Conservation (phyloP, 2,329 filamentous ascomycete genomes). For the Didymella sp. region DNA sequence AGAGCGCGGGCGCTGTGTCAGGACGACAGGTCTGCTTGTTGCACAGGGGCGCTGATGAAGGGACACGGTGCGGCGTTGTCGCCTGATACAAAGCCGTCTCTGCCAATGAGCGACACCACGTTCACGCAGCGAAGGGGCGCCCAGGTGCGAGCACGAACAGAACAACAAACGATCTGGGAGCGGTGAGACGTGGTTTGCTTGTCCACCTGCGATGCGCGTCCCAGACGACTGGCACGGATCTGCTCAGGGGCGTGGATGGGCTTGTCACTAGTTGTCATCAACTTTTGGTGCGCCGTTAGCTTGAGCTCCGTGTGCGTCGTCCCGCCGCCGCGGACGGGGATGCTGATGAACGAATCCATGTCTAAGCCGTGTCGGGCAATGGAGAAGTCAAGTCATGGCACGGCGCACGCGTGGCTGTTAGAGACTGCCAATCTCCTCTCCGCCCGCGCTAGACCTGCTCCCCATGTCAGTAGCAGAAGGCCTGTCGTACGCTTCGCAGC, state of each 20-base stretch:
- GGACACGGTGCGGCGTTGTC: slow-evolving; percentile 23
- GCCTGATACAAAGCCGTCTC: slow-evolving; percentile 20
- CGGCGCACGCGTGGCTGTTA: slow-evolving; percentile 20
- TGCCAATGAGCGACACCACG: slow-evolving; percentile 33
- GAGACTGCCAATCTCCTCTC: slow-evolving; percentile 27
- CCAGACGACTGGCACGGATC: slow-evolving; percentile 40
- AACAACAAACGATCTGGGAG: slow-evolving; percentile 21
- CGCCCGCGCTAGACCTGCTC: slow-evolving; percentile 31
- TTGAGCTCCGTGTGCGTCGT: slow-evolving; percentile 40
- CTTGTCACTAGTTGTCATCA: slow-evolving; percentile 28
- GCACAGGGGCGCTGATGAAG: slow-evolving; percentile 30
- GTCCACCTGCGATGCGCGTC: slow-evolving; percentile 20
- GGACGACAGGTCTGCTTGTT: slow-evolving; percentile 26
- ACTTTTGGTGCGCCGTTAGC: slow-evolving; percentile 36
- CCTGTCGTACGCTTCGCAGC: slow-evolving; percentile 32
- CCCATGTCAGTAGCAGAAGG: slow-evolving; percentile 27
- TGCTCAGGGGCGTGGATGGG: slow-evolving; percentile 33
- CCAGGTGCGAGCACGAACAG: slow-evolving; percentile 17
- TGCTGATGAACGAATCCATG: slow-evolving; percentile 28
- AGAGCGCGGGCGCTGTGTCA: slow-evolving; percentile 26
- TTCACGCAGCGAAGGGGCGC: slow-evolving; percentile 18
- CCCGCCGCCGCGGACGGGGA: slow-evolving; percentile 42
- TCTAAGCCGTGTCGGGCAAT: slow-evolving; percentile 27
- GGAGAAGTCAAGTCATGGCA: slow-evolving; percentile 13
- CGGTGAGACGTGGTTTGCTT: slow-evolving; percentile 31